phyloP scores from a whole-genome alignment of 352 stramenopile genomes.

The Pythium periplocum region DNA sequence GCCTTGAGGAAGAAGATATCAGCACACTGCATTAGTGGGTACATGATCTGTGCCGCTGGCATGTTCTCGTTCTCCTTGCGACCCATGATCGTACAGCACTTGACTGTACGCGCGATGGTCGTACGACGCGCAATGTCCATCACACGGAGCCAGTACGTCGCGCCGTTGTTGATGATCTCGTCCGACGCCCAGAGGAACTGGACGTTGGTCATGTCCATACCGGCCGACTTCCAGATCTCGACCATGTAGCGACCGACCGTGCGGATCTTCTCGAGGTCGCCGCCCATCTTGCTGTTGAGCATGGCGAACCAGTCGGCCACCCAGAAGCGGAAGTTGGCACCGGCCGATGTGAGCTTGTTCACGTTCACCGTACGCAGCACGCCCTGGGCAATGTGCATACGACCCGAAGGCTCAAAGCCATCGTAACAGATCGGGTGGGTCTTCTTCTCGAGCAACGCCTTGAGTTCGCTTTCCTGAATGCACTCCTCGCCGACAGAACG shows the following conservation, averaged over 20 bases:
- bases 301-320: slow-evolving; percentile 99
- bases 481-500: slow-evolving; percentile 91
- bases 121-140: slow-evolving; percentile 93
- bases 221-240: slow-evolving; percentile 99
- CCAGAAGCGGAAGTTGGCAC: slow-evolving; percentile 98
- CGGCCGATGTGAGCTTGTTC: slow-evolving; percentile 87
- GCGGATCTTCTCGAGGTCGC: slow-evolving; percentile 96
- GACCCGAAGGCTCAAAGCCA: slow-evolving; percentile 97
- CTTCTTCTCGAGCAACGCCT: slow-evolving; percentile 85
- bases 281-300: slow-evolving; percentile 99
- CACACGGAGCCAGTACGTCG: slow-evolving; percentile 91
- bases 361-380: slow-evolving; percentile 97
- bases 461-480: slow-evolving; percentile 90
- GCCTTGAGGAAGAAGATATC: slow-evolving; percentile 99
- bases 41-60: slow-evolving; percentile 94
- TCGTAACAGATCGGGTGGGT: slow-evolving; percentile 93
- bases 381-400: slow-evolving; percentile 99
- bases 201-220: slow-evolving; percentile 99
- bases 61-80: slow-evolving; percentile 88
- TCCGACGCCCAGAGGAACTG: slow-evolving; percentile 98
- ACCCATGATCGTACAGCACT: slow-evolving; percentile 99
- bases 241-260: slow-evolving; percentile 96
- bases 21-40: slow-evolving; percentile 98
- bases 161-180: slow-evolving; percentile 89
- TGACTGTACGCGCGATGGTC: slow-evolving; percentile 92